phyloP scores from a whole-genome alignment of 2,329 filamentous ascomycete species.

The Colletotrichum simmondsii region DNA sequence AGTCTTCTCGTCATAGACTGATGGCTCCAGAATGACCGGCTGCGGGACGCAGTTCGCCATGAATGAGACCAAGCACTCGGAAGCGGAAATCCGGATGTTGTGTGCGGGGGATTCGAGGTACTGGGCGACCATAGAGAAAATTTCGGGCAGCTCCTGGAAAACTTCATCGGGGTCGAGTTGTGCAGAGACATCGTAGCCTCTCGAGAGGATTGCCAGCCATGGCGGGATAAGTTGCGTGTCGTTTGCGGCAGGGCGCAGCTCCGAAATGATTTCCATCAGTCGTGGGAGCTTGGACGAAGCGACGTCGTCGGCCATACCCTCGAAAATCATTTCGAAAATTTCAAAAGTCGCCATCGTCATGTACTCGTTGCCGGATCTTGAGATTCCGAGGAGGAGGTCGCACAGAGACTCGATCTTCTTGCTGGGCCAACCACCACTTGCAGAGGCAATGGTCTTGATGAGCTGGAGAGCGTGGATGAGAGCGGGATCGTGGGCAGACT shows the following conservation, averaged over 20 bases:
- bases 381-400: constrained; percentile 88
- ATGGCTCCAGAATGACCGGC: constrained; percentile 86
- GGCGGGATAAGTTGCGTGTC: constrained; percentile 95
- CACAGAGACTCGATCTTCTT: constrained; percentile 94
- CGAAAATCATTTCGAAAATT: constrained; percentile 97
- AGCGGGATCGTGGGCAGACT: constrained; percentile 77
- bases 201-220: constrained; percentile 95
- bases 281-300: constrained; percentile 90
- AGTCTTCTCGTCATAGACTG: constrained; percentile 90
- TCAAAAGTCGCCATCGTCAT: constrained; percentile 97
- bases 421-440: constrained; percentile 94
- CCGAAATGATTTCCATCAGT: constrained; percentile 89
- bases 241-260: constrained; percentile 90
- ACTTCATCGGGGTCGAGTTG: constrained; percentile 91
- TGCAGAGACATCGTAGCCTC: constrained; percentile 93
- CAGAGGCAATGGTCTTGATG: constrained; percentile 87
- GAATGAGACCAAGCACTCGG: constrained; percentile 94
- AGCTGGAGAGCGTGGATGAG: constrained; percentile 93
- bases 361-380: constrained; percentile 91
- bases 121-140: constrained; percentile 82
- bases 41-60: constrained; percentile 89
- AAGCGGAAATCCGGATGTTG: constrained; percentile 94
- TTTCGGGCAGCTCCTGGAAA: constrained; percentile 86
- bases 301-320: constrained; percentile 88
- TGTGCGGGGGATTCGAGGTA: constrained; percentile 90